Evolutionary conservation across 2,329 filamentous ascomycete species (phyloP).

Genomic region (Didymella lethalis): DNA sequence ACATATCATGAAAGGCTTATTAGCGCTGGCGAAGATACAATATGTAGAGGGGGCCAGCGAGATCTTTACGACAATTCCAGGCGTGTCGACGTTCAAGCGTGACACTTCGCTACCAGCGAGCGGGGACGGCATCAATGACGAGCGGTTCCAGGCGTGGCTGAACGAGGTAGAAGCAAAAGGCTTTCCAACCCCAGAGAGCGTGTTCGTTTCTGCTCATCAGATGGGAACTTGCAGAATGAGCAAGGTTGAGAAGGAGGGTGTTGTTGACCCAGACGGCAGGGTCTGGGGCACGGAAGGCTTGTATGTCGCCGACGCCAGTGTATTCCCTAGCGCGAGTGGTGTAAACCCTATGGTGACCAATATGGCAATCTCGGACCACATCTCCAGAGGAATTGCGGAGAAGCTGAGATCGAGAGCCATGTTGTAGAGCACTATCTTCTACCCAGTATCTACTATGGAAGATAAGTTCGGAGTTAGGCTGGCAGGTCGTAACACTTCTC

Average conservation of each 20-base stretch:
- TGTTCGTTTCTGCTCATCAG: conserved; percentile 78
- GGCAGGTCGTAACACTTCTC: not conserved
- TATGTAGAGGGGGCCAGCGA: conserved; percentile 82
- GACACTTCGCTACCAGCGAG: conserved; percentile 24
- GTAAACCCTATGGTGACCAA: conserved; percentile 84
- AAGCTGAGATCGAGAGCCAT: conserved; percentile 36
- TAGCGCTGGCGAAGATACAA: conserved; percentile 77
- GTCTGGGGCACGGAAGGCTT: conserved; percentile 72
- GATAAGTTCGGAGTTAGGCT: not conserved
- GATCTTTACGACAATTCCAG: conserved; percentile 72
- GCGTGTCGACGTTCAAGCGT: conserved; percentile 70
- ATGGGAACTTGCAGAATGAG: conserved; percentile 83
- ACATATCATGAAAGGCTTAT: conserved; percentile 73
- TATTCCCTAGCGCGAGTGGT: conserved; percentile 78
- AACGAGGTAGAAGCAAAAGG: conserved; percentile 59
- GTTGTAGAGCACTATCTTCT: not conserved
- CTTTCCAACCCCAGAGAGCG: conserved; percentile 58
- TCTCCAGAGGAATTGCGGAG: conserved; percentile 41
- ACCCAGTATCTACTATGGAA: not conserved
- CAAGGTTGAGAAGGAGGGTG: conserved; percentile 52
- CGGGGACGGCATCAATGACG: conserved; percentile 62
- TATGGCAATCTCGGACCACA: conserved; percentile 62
- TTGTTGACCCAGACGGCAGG: conserved; percentile 53
- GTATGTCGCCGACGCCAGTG: conserved; percentile 77
- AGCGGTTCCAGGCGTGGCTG: conserved; percentile 69